A percentile compares a stretch with the other conserved stretches of the same genome.
These are phyloP conservation scores for Leccinum holopus DNA, from an alignment of 1,284 basidiomycete species.

Conservation along the genomic window DNA sequence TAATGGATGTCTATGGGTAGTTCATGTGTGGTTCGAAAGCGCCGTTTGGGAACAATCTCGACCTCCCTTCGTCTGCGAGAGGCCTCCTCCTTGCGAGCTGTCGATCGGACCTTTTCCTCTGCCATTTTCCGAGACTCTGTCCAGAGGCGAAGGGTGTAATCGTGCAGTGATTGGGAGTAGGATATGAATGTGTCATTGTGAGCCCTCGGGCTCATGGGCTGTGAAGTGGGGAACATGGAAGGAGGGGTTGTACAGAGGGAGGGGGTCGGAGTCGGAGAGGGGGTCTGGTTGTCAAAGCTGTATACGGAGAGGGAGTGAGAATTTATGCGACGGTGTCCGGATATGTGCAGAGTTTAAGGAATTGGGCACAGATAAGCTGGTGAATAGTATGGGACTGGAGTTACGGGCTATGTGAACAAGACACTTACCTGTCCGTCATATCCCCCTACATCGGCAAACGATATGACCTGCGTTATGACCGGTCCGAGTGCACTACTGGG, in stretches of 20 bases:
- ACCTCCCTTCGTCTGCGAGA: constrained; percentile 26
- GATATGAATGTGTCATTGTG: constrained; percentile 43
- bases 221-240: constrained; percentile 24
- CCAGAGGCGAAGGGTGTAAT: constrained; percentile 68
- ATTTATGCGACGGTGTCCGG: constrained; percentile 43
- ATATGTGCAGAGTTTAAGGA: constrained; percentile 50
- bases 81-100: constrained; percentile 28
- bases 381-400: constrained; percentile 16
- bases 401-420: constrained; percentile 18
- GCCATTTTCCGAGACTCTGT: constrained; percentile 59
- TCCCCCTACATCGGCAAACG: constrained; percentile 64
- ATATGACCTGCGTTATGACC: constrained; percentile 64
- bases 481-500: constrained; percentile 49
- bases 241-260: background rate
- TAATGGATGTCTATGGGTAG: constrained; percentile 6
- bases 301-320: constrained; percentile 11
- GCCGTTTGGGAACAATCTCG: constrained; percentile 11
- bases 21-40: constrained; percentile 18
- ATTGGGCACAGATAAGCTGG: constrained; percentile 56
- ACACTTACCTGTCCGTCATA: constrained; percentile 63
- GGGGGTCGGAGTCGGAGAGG: background rate
- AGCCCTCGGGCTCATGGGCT: constrained; percentile 5
- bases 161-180: constrained; percentile 63
- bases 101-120: constrained; percentile 49
- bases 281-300: constrained; percentile 5